Conservation (phyloP, 2,329 filamentous ascomycete species). For the Albifimbria verrucaria region DNA sequence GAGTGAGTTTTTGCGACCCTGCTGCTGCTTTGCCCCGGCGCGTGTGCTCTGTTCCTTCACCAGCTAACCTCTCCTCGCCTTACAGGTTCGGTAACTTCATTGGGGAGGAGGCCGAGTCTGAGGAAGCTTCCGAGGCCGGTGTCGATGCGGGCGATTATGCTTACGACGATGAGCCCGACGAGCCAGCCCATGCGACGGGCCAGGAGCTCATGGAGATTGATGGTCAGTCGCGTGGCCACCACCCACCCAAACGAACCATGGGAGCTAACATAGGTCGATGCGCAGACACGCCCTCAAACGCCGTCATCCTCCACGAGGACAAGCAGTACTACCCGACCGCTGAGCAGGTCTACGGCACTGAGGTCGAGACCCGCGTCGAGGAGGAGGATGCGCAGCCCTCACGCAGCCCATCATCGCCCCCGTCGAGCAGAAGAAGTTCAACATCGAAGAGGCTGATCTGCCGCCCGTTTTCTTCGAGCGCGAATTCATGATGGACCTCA, state of each 20-base stretch:
- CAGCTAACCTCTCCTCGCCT: not conserved
- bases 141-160: slow-evolving; percentile 73
- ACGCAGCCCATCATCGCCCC: slow-evolving; percentile 92
- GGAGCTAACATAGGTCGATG: slow-evolving; percentile 19
- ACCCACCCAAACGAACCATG: not conserved
- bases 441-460: slow-evolving; percentile 85
- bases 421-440: slow-evolving; percentile 93
- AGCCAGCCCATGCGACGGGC: slow-evolving; percentile 60
- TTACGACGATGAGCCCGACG: slow-evolving; percentile 73
- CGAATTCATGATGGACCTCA: slow-evolving; percentile 89
- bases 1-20: slow-evolving; percentile 55
- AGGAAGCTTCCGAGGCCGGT: slow-evolving; percentile 78
- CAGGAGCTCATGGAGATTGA: slow-evolving; percentile 95
- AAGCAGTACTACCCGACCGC: slow-evolving; percentile 99
- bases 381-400: slow-evolving; percentile 96
- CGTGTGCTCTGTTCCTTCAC: not conserved
- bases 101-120: slow-evolving; percentile 81
- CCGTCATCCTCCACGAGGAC: slow-evolving; percentile 96
- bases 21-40: not conserved
- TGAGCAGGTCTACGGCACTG: slow-evolving; percentile 87
- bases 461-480: slow-evolving; percentile 85
- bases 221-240: slow-evolving; percentile 43
- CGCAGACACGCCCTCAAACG: slow-evolving; percentile 81
- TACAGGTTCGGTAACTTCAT: slow-evolving; percentile 95
- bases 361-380: slow-evolving; percentile 93